Base-by-base conservation (phyloP, 2,329 filamentous ascomycete genomes). In the Acrodontium crateriforme region DNA sequence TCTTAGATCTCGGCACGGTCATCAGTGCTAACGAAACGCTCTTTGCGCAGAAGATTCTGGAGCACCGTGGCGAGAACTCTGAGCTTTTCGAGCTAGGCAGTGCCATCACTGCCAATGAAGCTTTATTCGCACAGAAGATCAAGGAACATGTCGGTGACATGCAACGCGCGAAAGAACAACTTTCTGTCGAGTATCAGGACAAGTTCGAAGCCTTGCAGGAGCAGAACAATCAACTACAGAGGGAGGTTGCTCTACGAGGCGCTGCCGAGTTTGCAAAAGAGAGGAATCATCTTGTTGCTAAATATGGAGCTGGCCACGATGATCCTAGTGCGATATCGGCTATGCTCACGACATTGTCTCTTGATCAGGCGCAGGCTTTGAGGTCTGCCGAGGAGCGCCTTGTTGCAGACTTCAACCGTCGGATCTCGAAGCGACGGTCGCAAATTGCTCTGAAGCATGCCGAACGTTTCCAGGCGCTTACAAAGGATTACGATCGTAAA, bases 371-470 rank as follows among this genome's bases (percentile, higher is more conserved):
- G 9, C 36, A 38, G 15, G 47, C 40, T 16, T 29, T 52, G 12
- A 36, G 43, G 11, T 40, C 31, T 16, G 47, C 49, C 9, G 52
- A 55, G 24, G 38, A 46, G 27, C 34, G 40, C 20, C 41, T 54
- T 3, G 43, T 53, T n/a, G 34, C 40, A 7, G 44, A 52, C n/a
- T 47, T 51, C 35, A 42, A 47, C 30, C 38, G 40, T 10, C 38
- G 44, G 6, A 40, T 55, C 21, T 42, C 47, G 2, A 50, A 49
- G 24, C 36, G 42, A 9, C 52, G 48, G 34, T 53, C 50, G 3
- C 48, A 54, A 24, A 53, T 55, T 22, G 47, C 46, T 4, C 29
- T 51, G 20, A 45, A 42, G 40, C 50, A 55, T 28, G 49, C 49
- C 5, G 40, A 44, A 18, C 39, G 50, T 11, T 52, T 52, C 34